Base-by-base conservation (phyloP, 208 protist species). In the Acanthamoeba polyphaga region DNA sequence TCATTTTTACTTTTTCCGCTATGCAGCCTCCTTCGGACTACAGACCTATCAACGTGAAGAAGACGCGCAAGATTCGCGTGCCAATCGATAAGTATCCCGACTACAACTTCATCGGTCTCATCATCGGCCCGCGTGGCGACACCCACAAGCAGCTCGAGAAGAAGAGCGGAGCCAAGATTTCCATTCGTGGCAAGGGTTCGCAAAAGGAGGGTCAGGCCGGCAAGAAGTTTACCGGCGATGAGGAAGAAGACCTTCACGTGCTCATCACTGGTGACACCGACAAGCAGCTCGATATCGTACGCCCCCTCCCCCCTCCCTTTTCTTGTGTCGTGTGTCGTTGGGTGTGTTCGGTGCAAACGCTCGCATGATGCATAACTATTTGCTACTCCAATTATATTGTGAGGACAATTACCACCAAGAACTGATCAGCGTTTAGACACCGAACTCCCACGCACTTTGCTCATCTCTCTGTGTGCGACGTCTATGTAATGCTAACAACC, bases 121-220 rank as follows among this genome's bases (percentile, higher is more conserved):
- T 98, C 66, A 98, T 98, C 85, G 98, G 98, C 53, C 98, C 98
- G 38, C 96, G 97, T 64, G 98, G 98, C 22, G 96, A 97, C 62
- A 98, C 97, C 22, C 97, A 98, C 62, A 98, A 98, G 95, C 70
- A 96, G 55, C 87, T 98, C 70, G 98, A 98, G 78, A 92, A 92
- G n/a, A 97, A 98, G 92, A 97, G 95, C 7, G 96, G 97, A 22
- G 96, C 97, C n/a, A 97, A 97, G 66, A 98, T 98, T 76, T 96
- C 96, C 46, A 98, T 98, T 51, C 96, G 98, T 22, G 98, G 98
- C 19, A 97, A 97, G 92, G 97, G 97, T 12, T 97, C 97, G 24
- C 94, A 97, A 27, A 98, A 98, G 94, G 96, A 97, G 19, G 97
- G 97, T 53, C 96, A 97, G 38, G 95, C 62, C 34, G 62, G 95